Evolutionary conservation across 805 yeast species (phyloP).

Genomic region (Torulaspora franciscae): DNA sequence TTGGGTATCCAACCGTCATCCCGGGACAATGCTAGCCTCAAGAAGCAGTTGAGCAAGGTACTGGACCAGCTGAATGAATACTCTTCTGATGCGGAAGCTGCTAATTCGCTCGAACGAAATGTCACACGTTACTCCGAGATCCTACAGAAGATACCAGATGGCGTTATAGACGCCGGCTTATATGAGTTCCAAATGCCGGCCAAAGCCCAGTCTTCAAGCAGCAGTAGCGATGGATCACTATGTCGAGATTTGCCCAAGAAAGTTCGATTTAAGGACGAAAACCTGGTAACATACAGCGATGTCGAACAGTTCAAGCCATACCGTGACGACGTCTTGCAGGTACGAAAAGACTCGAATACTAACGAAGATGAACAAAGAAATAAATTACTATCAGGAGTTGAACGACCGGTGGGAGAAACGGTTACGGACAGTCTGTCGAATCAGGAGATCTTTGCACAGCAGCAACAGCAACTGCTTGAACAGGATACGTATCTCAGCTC

Average conservation of each 20-base stretch:
- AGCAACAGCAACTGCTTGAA: constrained; percentile 44
- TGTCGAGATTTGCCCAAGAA: constrained; percentile 17
- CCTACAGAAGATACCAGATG: constrained; percentile 15
- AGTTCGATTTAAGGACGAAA: constrained; percentile 28
- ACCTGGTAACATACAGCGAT: constrained; percentile 9
- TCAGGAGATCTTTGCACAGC: constrained; percentile 38
- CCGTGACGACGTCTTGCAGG: constrained; percentile 17
- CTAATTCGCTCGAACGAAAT: constrained; percentile 5
- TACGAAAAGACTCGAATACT: neutral
- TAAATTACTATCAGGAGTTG: neutral
- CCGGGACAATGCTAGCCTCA: constrained; percentile 24
- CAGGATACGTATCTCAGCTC: constrained; percentile 44
- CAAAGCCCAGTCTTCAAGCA: constrained; percentile 2
- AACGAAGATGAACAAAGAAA: constrained; percentile 3
- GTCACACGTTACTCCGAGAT: constrained; percentile 16
- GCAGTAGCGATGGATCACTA: neutral
- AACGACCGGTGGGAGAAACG: neutral
- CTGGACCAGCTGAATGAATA: constrained; percentile 17
- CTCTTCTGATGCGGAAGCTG: constrained; percentile 5
- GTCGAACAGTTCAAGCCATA: constrained; percentile 23
- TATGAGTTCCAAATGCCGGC: constrained; percentile 11
- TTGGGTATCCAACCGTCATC: constrained; percentile 25
- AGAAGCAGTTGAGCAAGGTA: constrained; percentile 21
- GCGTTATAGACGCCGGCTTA: constrained; percentile 13
- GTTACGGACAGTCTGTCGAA: constrained; percentile 26